Evolutionary conservation across 331 rosid species (phyloP).

Genomic region (Prunus yedoensis): DNA sequence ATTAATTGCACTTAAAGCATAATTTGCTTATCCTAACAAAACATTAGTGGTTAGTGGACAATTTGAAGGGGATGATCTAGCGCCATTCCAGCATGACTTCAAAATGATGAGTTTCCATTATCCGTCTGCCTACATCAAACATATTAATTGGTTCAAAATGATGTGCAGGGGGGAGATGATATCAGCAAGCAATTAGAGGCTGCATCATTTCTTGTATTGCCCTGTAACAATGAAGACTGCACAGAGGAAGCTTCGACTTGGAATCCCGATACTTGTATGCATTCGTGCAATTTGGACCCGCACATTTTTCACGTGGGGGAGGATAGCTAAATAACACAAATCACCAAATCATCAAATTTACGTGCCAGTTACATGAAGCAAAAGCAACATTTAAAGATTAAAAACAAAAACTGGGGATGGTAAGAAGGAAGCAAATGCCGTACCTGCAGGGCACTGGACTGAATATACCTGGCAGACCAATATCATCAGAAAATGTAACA

Average conservation of each 20-base stretch:
- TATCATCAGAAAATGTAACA: conserved; percentile 18
- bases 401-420: background rate
- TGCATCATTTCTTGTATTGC: conserved; percentile 24
- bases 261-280: conserved; percentile 45
- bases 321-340: conserved; percentile 31
- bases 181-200: conserved; percentile 19
- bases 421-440: background rate
- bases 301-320: conserved; percentile 39
- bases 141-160: background rate
- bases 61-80: background rate
- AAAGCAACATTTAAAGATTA: background rate
- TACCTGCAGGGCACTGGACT: conserved; percentile 22
- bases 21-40: background rate
- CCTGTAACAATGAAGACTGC: conserved; percentile 43
- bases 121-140: conserved; percentile 1
- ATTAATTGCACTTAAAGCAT: background rate
- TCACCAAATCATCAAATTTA: background rate
- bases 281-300: conserved; percentile 36
- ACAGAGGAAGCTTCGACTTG: conserved; percentile 37
- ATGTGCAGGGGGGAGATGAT: background rate
- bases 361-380: background rate
- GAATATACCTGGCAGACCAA: conserved; percentile 17
- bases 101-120: background rate
- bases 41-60: background rate
- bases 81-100: background rate